These are phyloP conservation scores for Pseudogymnoascus sp. DNA, from an alignment of 2,329 filamentous ascomycete species.

Conservation along the genomic window DNA sequence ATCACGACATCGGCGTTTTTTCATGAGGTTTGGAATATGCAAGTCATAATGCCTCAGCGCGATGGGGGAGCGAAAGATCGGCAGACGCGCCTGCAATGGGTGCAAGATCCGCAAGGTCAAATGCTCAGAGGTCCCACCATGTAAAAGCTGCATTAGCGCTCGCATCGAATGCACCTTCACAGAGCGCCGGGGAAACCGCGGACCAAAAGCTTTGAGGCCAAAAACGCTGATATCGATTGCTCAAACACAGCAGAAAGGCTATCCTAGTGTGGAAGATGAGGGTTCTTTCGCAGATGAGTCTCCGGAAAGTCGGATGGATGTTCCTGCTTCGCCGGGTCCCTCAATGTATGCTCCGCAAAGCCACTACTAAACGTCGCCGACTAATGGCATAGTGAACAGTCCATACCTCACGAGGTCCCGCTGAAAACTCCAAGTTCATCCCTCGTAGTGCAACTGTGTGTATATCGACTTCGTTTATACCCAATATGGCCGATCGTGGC, in stretches of 20 bases:
- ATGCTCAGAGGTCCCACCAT: slow-evolving; percentile 44
- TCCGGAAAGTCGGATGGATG: neutral
- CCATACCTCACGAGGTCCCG: neutral
- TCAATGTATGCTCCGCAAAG: neutral
- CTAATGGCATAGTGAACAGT: neutral
- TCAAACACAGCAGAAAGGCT: slow-evolving; percentile 25
- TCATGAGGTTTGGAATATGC: slow-evolving; percentile 6
- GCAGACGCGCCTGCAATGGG: slow-evolving; percentile 43
- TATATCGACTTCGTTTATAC: slow-evolving; percentile 44
- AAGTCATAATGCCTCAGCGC: neutral
- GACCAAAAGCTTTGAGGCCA: slow-evolving; percentile 41
- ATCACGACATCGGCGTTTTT: neutral
- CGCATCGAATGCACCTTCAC: slow-evolving; percentile 47
- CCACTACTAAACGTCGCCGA: neutral
- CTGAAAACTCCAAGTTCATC: slow-evolving; percentile 19
- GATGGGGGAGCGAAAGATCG: slow-evolving; percentile 21
- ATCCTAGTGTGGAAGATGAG: neutral
- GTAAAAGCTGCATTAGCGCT: slow-evolving; percentile 39
- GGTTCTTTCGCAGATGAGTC: neutral
- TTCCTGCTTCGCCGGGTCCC: neutral
- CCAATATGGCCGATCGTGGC: slow-evolving; percentile 48
- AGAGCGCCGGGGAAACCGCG: slow-evolving; percentile 38
- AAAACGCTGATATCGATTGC: slow-evolving; percentile 40
- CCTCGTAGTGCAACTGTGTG: slow-evolving; percentile 19
- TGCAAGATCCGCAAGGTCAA: slow-evolving; percentile 49